Base-by-base conservation (phyloP, 176 grass and related monocot genomes). In the Phyllostachys edulis region DNA sequence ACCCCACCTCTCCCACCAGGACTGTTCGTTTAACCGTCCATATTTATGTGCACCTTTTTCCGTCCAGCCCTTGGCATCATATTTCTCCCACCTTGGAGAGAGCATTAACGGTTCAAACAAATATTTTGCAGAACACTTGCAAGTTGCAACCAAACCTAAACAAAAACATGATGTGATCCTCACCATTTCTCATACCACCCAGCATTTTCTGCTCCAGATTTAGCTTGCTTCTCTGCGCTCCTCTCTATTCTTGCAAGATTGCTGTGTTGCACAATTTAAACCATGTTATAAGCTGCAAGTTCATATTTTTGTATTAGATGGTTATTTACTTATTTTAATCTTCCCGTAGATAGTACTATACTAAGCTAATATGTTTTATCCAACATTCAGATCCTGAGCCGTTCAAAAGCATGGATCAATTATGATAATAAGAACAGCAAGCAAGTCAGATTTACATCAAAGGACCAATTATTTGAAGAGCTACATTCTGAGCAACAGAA, bases 171-270 rank as follows among this genome's bases (percentile, higher is more conserved):
- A 79, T 57, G 51, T 24, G 4, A 14, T 80, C 79, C 90, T 91
- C 82, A 99, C 96, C 96, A 99, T 85, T 96, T 96, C 67, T 99
- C 96, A 81, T 99, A 96, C 96, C 96, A 99, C 72, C 96, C 96
- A 87, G 91, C 96, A 85, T 95, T 91, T 85, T 96, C 89, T 63
- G 71, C 46, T 63, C 93, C 91, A 61, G 91, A 99, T 83, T 96
- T 99, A 45, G 96, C 93, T 91, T 99, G 91, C 67, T 99, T 99
- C 72, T 94, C 93, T 76, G 96, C 96, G 36, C 96, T 94, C 82
- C 83, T 95, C 74, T 99, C 96, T 52, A 99, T 88, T 88, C 96
- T 96, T 75, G 96, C 96, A 79, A 99, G 91, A 80, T 99, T 99
- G 79, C 96, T 99, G 81, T 44, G 73, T 78, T 42, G 10, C 69